Percentiles rank a stretch among this genome's conserved stretches.
phyloP scores from a whole-genome alignment of 768 basidiomycete genomes.

The Kwoniella dendrophila region DNA sequence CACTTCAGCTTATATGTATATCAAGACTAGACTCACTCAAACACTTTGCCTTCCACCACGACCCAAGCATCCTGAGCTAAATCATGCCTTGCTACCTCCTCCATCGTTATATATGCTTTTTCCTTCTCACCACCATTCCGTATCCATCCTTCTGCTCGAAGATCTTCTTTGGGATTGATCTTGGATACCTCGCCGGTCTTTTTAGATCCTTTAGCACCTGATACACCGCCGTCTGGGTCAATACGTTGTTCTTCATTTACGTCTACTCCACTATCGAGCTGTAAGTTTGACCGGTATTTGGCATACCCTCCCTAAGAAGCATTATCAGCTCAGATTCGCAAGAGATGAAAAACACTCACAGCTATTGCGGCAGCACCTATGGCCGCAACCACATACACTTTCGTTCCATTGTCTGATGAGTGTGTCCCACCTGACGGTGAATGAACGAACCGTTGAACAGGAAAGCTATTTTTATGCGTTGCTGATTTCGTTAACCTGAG shows the following conservation, averaged over 20 bases:
- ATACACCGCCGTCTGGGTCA: conserved; percentile 1
- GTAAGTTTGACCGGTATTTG: background rate
- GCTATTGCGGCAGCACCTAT: background rate
- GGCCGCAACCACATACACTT: background rate
- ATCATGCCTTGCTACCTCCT: conserved; percentile 46
- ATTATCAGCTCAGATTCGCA: too few species aligned
- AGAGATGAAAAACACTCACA: background rate
- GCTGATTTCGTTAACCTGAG: too few species aligned
- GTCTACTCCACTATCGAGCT: background rate
- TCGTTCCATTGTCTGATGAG: background rate
- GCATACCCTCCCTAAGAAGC: background rate
- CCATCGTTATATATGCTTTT: conserved; percentile 18
- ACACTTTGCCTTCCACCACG: conserved; percentile 51
- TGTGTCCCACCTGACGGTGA: too few species aligned
- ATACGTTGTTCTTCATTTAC: conserved; percentile 8
- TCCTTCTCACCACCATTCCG: background rate
- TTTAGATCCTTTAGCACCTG: conserved; percentile 8
- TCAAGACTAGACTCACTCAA: conserved; percentile 42
- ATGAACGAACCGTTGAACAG: too few species aligned
- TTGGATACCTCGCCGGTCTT: background rate
- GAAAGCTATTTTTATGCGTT: too few species aligned
- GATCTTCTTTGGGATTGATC: background rate
- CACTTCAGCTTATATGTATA: conserved; percentile 1
- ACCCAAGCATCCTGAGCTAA: conserved; percentile 54
- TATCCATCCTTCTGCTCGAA: background rate